Conservation (phyloP, 768 basidiomycete species). For the Pholiota molesta region DNA sequence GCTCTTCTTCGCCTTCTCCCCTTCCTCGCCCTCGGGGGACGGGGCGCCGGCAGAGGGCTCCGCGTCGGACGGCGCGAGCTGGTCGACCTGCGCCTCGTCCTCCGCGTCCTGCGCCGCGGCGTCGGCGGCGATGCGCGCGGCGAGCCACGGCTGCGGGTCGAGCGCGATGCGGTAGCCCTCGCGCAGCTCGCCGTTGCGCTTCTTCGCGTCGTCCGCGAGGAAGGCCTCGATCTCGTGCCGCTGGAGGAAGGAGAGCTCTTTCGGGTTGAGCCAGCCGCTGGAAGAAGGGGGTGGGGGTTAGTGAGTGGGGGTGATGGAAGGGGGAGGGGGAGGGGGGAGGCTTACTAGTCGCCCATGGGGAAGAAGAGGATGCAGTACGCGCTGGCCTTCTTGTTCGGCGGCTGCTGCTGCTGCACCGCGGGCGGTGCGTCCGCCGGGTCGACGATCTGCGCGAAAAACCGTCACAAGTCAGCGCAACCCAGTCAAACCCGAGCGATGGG, state of each 20-base stretch:
- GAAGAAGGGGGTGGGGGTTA: background rate
- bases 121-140: conserved; percentile 25
- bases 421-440: conserved; percentile 69
- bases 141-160: conserved; percentile 61
- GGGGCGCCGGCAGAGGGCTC: conserved; percentile 43
- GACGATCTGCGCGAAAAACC: conserved; percentile 63
- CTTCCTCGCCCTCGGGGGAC: background rate
- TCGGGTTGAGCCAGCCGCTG: conserved; percentile 84
- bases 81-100: conserved; percentile 66
- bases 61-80: conserved; percentile 59
- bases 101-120: conserved; percentile 41
- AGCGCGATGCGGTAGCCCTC: conserved; percentile 73
- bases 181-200: conserved; percentile 68
- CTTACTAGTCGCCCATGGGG: conserved; percentile 93
- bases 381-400: conserved; percentile 67
- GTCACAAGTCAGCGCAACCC: background rate
- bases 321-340: conserved; percentile 20
- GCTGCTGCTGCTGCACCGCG: conserved; percentile 69
- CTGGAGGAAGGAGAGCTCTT: conserved; percentile 82
- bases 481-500: too few species aligned
- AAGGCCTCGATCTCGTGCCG: conserved; percentile 83
- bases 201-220: conserved; percentile 78
- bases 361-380: conserved; percentile 85
- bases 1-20: conserved; percentile 29
- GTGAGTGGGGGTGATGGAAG: background rate